phyloP scores from a whole-genome alignment of 306 rosid genomes.

The Urtica urens region DNA sequence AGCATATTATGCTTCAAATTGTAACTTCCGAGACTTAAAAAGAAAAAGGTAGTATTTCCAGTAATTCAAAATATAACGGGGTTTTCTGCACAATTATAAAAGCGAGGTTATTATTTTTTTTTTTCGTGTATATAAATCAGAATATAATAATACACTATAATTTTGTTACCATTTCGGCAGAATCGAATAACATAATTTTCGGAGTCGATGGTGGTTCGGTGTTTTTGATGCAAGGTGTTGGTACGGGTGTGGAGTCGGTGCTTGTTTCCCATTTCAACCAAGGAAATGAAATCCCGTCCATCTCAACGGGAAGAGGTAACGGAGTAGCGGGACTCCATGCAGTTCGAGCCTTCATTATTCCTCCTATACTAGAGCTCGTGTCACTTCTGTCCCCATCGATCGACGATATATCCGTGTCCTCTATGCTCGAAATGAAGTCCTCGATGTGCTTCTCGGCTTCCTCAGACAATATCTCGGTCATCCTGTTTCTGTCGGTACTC shows the following conservation, averaged over 20 bases:
- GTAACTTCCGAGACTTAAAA: no score
- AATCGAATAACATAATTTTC: constrained; percentile 21
- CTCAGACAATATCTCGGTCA: constrained; percentile 67
- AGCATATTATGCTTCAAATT: no score
- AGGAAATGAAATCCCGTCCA: constrained; percentile 72
- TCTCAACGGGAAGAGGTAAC: constrained; percentile 48
- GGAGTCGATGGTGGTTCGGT: constrained; percentile 32
- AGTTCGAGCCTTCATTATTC: constrained; percentile 40
- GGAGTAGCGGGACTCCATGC: constrained; percentile 31
- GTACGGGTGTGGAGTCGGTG: constrained; percentile 39
- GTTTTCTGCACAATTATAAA: no score
- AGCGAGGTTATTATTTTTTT: no score
- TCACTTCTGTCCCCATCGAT: constrained; percentile 95
- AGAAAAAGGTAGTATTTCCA: no score
- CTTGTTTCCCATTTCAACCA: constrained; percentile 96
- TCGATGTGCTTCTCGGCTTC: constrained; percentile 89
- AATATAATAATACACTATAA: no score
- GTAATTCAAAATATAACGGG: no score
- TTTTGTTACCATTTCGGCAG: constrained; percentile 29
- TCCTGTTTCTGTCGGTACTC: constrained; percentile 65
- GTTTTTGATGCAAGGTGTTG: constrained; percentile 38
- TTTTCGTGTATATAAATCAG: no score
- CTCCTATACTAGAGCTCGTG: constrained; percentile 82
- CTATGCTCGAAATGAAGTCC: constrained; percentile 89
- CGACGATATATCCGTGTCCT: constrained; percentile 93